Conservation (phyloP, 768 basidiomycete genomes). For the Suillus brevipes region DNA sequence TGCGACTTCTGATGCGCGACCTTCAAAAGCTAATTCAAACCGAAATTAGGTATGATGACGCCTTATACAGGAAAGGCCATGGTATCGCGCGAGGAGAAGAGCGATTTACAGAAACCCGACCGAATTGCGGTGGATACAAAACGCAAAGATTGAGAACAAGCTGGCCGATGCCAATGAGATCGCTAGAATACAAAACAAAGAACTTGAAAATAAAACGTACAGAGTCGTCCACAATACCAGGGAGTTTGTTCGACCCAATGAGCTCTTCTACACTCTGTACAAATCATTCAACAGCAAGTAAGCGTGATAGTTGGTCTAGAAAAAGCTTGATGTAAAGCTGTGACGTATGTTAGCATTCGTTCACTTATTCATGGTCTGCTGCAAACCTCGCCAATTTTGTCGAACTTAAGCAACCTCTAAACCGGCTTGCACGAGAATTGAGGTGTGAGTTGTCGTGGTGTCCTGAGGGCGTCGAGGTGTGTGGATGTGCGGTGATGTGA, state of each 20-base stretch:
- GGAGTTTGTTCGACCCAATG: conserved; percentile 64
- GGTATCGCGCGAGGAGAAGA: conserved; percentile 82
- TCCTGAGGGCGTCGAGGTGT: conserved; percentile 52
- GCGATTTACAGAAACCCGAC: conserved; percentile 73
- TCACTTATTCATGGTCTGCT: conserved; percentile 2
- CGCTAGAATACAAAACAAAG: neutral
- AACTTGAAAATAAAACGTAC: conserved; percentile 40
- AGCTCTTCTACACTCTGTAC: conserved; percentile 91
- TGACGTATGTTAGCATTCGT: neutral
- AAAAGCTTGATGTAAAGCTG: conserved; percentile 83
- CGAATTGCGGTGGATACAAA: conserved; percentile 94
- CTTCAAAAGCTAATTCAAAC: conserved; percentile 68
- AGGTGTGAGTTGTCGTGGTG: conserved; percentile 46
- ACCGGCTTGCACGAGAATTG: neutral
- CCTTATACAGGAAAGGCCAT: conserved; percentile 83
- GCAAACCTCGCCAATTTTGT: conserved; percentile 74
- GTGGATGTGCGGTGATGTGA: conserved; percentile 80
- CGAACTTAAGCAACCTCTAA: too few relatives aligned
- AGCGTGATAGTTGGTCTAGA: conserved; percentile 70
- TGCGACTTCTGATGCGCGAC: conserved; percentile 60
- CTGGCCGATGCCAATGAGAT: conserved; percentile 33
- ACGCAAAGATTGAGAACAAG: conserved; percentile 86
- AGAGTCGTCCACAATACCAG: conserved; percentile 71
- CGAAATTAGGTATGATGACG: conserved; percentile 96
- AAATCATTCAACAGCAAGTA: conserved; percentile 65